Evolutionary conservation across 257 asterid species (phyloP), one percentile per base, ranked within the genome.

Genomic region (Nicotiana knightiana): DNA sequence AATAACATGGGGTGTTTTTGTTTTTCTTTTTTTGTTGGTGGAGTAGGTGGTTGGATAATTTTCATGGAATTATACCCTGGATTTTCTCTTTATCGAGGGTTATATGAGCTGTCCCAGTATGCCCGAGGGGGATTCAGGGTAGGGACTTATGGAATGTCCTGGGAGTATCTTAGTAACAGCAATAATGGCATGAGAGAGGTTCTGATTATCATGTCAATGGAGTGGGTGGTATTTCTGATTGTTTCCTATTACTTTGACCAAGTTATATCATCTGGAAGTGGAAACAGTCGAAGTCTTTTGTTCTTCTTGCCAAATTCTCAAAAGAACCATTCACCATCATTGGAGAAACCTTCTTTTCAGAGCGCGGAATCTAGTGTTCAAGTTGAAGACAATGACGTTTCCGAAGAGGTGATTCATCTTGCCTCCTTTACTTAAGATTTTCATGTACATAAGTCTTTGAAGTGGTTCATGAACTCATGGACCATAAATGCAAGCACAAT

Each of bases 51-150:
- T 24, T 81, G 84, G 86, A 43, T 88, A 48, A 83, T 86, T 58
- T 46, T 83, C 43, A 71, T 86, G 83, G 91, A 88, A 84, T 78
- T 86, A 58, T 88, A 77, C 37, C 91, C 89, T 61, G 87, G 85
- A 13, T 81, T 88, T 70, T 79, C 88, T 9, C 70, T 88, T 28
- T 85, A 81, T 55, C 83, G 89, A 39, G 91, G 88, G 67, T 66
- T 88, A 53, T 54, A 88, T 37, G 91, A 88, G 78, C 67, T 88
- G 53, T 28, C 59, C 12, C 39, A 67, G 5, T 86, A 78, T 28
- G 79, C 84, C 6, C 8, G 1, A 3, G 62, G 21, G 6, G 89
- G 86, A 61, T 24, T 10, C 58, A 0, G 15, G 0, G 81, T 80
- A 54, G 89, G 91, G 68, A 81, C 91, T 73, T 76, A 43, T 55